Conservation (phyloP, 1,139 yeast species). For the Scheffersomyces cryptocercus region DNA sequence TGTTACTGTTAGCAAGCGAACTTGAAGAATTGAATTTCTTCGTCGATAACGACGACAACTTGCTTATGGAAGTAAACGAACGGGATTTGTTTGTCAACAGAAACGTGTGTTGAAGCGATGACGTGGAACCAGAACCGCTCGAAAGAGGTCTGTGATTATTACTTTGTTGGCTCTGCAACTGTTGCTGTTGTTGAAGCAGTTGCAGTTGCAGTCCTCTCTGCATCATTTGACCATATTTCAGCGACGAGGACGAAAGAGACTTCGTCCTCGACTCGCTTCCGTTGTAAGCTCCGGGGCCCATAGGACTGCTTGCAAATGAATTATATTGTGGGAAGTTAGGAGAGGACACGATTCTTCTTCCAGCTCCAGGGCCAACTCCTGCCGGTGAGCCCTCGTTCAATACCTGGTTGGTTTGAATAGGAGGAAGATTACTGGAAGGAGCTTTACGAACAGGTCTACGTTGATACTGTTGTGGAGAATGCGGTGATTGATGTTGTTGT, state of each 20-base stretch:
- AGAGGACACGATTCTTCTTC: conserved; percentile 14
- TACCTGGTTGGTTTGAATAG: conserved; percentile 2
- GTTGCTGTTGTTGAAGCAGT: conserved; percentile 6
- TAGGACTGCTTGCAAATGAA: not conserved
- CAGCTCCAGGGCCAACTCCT: not conserved
- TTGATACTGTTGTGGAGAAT: not conserved
- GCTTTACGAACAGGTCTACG: conserved; percentile 3
- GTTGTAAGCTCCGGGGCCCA: not conserved
- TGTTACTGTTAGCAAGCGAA: conserved; percentile 22
- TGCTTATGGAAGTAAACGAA: conserved; percentile 45
- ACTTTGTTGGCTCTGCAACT: conserved; percentile 6
- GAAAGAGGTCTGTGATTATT: conserved; percentile 13
- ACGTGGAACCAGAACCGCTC: conserved; percentile 21
- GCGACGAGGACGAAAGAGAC: conserved; percentile 15
- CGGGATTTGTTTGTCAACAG: conserved; percentile 45
- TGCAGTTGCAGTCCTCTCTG: not conserved
- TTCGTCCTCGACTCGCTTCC: conserved; percentile 13
- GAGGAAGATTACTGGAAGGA: conserved; percentile 4
- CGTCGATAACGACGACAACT: conserved; percentile 41
- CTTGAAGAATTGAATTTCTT: conserved; percentile 42
- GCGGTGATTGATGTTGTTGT: not conserved
- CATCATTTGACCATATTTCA: conserved; percentile 6
- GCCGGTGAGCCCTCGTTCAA: not conserved
- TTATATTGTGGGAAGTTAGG: conserved; percentile 12
- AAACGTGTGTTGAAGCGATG: conserved; percentile 35